Evolutionary conservation across 495 filamentous ascomycete species (phyloP), one percentile per base, ranked within the genome.

Genomic region (Podospora didyma): DNA sequence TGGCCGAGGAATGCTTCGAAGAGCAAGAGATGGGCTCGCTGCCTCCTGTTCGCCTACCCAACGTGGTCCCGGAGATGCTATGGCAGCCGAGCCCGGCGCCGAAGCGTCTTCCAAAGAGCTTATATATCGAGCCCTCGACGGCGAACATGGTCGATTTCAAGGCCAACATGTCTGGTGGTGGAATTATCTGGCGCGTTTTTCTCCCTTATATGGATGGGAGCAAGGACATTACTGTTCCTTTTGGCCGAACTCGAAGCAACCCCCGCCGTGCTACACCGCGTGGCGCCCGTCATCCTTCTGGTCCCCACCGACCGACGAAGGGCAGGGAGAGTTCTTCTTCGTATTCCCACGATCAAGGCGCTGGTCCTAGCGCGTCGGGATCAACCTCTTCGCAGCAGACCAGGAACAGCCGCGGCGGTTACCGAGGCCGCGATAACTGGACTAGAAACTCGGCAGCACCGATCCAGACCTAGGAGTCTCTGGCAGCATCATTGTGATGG

Each of bases 21-120:
- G 87, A 92, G 65, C 87, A 88, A 56, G 89, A 91, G 68, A 87
- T 86, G 67, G 89, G 88, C 4, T 91, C 88, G 42, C 69, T 89
- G 20, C 89, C 89, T 11, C 78, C 82, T 34, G 82, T 93, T 16
- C 82, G 79, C 48, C 75, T 92, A 3, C 88, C 89, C 12, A 74
- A 73, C 21, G 77, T 76, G 54, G 79, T 82, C 23, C 84, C 87
- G 7, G 75, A 81, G 17, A 66, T 69, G 42, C 63, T 72, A 61
- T 73, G 83, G 82, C 65, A 73, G 64, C 69, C 73, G 26, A 65
- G 63, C n/a, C 68, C 71, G 12, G 22, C 68, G 21, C 74, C 73
- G 4, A 79, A 76, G 56, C 56, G 67, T 14, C 58, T 75, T 1
- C 68, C 62, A 10, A 66, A 62, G 51, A 75, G 66, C 52, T 66